A percentile compares a stretch with the other conserved stretches of the same genome.
phyloP scores from a whole-genome alignment of 192 early-diverging fungal genomes.

The Rhizophlyctis rosea region DNA sequence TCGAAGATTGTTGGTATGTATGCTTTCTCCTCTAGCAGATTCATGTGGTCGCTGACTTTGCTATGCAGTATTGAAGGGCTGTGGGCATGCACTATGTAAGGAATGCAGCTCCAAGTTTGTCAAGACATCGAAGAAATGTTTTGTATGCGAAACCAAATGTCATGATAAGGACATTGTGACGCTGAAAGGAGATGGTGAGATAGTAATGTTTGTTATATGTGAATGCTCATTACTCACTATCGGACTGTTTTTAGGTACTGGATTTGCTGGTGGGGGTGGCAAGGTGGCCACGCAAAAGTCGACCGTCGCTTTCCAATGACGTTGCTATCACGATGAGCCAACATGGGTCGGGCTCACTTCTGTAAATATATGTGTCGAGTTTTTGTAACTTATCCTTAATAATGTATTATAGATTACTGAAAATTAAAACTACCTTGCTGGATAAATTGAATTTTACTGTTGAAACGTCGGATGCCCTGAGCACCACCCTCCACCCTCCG shows the following conservation, averaged over 20 bases:
- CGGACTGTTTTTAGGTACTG: constrained; percentile 44
- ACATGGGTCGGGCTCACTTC: no score
- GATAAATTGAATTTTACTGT: no score
- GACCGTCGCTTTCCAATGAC: constrained; percentile 62
- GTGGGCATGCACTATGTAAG: constrained; percentile 73
- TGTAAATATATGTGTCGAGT: no score
- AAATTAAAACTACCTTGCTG: no score
- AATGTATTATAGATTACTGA: no score
- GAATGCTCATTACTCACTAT: neutral
- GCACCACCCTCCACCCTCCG: no score
- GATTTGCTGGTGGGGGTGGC: constrained; percentile 63
- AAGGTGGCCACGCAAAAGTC: constrained; percentile 60
- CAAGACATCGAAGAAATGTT: constrained; percentile 64
- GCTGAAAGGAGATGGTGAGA: constrained; percentile 63
- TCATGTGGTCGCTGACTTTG: constrained; percentile 1
- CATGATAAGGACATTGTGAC: constrained; percentile 68
- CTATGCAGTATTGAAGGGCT: constrained; percentile 53
- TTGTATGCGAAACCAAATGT: constrained; percentile 61
- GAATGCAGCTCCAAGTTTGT: constrained; percentile 66
- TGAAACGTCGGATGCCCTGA: no score
- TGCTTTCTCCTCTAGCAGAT: neutral
- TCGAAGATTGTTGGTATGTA: constrained; percentile 60
- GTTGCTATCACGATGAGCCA: neutral
- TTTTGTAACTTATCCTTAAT: no score
- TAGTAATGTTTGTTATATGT: neutral